These are phyloP conservation scores for Barbatosphaeria neglecta DNA, from an alignment of 495 filamentous ascomycete species.

Conservation along the genomic window DNA sequence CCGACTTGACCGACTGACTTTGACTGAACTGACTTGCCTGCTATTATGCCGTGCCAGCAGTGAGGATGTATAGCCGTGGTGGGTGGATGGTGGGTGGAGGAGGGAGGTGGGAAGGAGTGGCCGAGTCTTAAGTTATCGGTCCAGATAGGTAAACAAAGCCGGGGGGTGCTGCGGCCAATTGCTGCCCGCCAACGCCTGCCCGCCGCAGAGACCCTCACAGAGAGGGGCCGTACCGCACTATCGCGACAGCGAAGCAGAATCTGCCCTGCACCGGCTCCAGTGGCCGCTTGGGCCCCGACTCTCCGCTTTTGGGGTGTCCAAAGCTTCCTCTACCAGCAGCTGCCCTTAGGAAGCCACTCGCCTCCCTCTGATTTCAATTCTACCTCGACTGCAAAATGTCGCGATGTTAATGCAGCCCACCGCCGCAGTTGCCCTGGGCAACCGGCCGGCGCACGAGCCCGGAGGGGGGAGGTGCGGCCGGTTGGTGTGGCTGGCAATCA, in stretches of 20 bases:
- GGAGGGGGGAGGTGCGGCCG: background rate
- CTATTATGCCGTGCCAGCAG: too few species aligned
- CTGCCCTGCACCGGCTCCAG: too few species aligned
- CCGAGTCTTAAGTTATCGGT: background rate
- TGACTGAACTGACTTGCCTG: background rate
- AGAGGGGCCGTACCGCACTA: background rate
- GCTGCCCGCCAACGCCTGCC: background rate
- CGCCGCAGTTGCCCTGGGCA: background rate
- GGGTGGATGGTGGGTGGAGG: too few species aligned
- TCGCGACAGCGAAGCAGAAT: background rate
- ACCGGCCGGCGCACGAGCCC: background rate
- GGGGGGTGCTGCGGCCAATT: background rate
- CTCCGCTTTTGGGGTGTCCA: too few species aligned
- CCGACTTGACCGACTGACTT: background rate
- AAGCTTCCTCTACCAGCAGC: too few species aligned
- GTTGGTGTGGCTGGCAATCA: background rate
- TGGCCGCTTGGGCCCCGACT: too few species aligned
- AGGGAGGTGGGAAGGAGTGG: background rate
- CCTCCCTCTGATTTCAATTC: too few species aligned
- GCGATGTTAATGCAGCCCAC: too few species aligned
- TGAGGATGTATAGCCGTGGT: too few species aligned
- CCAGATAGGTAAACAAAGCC: background rate
- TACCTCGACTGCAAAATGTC: too few species aligned
- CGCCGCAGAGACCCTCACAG: background rate
- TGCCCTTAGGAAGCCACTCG: too few species aligned